These are phyloP conservation scores for Bryoerythrophyllum caledonicum DNA, from an alignment of 225 moss, liverwort and hornwort genomes.

Conservation along the genomic window DNA sequence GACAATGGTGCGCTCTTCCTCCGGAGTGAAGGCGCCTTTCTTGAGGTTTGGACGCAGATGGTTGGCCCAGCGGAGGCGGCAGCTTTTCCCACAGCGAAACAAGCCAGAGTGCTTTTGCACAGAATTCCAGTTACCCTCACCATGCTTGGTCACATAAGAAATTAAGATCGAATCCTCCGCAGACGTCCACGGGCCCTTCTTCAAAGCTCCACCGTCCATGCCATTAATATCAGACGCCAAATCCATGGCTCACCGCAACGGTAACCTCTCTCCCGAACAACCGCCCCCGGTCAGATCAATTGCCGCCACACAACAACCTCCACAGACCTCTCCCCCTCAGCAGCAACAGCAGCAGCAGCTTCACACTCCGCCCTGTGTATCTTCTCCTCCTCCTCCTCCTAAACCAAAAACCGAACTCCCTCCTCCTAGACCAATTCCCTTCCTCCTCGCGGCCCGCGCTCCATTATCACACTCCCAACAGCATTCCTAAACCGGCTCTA, in stretches of 20 bases:
- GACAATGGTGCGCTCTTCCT: conserved; percentile 92
- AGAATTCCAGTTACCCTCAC: conserved; percentile 99
- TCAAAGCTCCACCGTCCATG: conserved; percentile 68
- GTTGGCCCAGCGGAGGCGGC: conserved; percentile 96
- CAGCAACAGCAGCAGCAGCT: not conserved
- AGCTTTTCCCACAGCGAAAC: conserved; percentile 95
- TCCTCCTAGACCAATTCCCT: too few species aligned
- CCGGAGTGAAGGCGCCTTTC: conserved; percentile 97
- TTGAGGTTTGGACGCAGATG: conserved; percentile 97
- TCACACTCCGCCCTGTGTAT: conserved; percentile 25
- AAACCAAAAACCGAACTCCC: too few species aligned
- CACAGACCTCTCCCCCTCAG: not conserved
- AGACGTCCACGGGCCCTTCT: conserved; percentile 99
- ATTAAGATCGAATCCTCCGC: conserved; percentile 92
- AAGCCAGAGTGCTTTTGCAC: conserved; percentile 97
- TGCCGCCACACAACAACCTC: conserved; percentile 23
- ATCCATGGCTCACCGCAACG: conserved; percentile 33
- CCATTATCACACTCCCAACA: not conserved
- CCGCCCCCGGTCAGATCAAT: not conserved
- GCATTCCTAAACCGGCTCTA: conserved; percentile 27
- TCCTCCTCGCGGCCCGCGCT: conserved; percentile 15
- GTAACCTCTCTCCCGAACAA: conserved; percentile 15
- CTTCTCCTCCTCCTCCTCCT: conserved; percentile 20
- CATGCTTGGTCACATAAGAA: conserved; percentile 93
- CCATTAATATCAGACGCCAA: conserved; percentile 37